Percentiles rank a stretch among this genome's conserved stretches.
phyloP scores from a whole-genome alignment of 1,139 yeast genomes.

The Debaryomycetaceae sp. region DNA sequence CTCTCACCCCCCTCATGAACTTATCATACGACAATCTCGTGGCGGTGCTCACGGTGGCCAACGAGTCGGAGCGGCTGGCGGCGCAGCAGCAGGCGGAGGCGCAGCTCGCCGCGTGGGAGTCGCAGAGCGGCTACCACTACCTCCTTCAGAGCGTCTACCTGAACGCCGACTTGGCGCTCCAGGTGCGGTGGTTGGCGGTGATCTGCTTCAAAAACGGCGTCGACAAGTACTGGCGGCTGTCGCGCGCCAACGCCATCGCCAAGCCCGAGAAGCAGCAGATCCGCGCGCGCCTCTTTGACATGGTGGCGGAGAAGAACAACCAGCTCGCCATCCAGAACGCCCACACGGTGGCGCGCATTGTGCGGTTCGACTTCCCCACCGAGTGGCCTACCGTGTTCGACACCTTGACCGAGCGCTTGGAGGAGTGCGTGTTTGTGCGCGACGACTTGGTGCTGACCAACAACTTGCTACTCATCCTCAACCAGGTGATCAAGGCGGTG shows the following conservation, averaged over 20 bases:
- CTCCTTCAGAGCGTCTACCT: constrained; percentile 59
- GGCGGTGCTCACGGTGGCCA: constrained; percentile 42
- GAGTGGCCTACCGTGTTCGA: constrained; percentile 84
- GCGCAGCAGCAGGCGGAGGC: constrained; percentile 62
- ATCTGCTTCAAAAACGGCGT: constrained; percentile 86
- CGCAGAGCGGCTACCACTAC: constrained; percentile 54
- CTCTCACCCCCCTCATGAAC: constrained; percentile 15
- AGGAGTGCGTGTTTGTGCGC: constrained; percentile 42
- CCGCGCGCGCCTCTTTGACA: constrained; percentile 51
- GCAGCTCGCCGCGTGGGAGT: constrained; percentile 67
- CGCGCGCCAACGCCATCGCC: constrained; percentile 52
- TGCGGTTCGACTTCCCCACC: constrained; percentile 77
- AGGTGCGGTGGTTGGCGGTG: constrained; percentile 79
- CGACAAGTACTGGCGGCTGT: constrained; percentile 76
- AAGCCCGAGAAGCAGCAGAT: constrained; percentile 70
- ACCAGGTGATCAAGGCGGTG: constrained; percentile 72
- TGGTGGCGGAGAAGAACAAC: constrained; percentile 65
- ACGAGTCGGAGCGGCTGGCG: constrained; percentile 41
- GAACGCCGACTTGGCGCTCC: constrained; percentile 53
- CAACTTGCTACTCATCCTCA: constrained; percentile 62
- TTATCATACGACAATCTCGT: constrained; percentile 19
- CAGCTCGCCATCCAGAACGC: constrained; percentile 81
- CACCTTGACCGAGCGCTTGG: constrained; percentile 38
- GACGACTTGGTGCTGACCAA: constrained; percentile 51
- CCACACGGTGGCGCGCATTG: constrained; percentile 71